Percentiles rank a stretch among this genome's conserved stretches.
Evolutionary conservation across 2,329 filamentous ascomycete genomes (phyloP).

Genomic region (Paramyrothecium roridum): DNA sequence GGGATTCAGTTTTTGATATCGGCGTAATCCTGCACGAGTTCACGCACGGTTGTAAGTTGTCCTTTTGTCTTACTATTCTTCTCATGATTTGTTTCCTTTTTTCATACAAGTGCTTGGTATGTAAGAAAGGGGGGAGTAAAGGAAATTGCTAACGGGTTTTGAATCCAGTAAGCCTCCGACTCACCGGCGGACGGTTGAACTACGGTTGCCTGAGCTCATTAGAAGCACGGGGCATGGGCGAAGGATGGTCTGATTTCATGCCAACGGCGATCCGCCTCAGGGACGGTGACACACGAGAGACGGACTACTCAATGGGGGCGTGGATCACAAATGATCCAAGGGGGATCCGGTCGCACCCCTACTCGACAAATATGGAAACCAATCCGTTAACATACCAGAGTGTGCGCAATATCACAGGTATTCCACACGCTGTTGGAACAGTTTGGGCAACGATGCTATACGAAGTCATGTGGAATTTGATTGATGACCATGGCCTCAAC

Average conservation of each 20-base stretch:
- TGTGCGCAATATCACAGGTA: conserved; percentile 28
- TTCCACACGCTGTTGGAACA: conserved; percentile 44
- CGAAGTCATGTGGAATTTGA: conserved; percentile 51
- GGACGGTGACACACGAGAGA: conserved; percentile 38
- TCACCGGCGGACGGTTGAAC: conserved; percentile 57
- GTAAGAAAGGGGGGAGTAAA: background rate
- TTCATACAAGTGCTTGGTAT: background rate
- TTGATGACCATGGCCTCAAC: conserved; percentile 47
- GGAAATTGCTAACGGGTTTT: conserved; percentile 9
- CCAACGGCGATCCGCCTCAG: conserved; percentile 48
- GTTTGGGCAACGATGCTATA: conserved; percentile 51
- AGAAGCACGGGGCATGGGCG: conserved; percentile 55
- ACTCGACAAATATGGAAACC: conserved; percentile 45
- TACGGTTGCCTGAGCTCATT: conserved; percentile 39
- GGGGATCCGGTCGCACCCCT: conserved; percentile 48
- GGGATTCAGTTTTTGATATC: conserved; percentile 57
- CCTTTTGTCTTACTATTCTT: background rate
- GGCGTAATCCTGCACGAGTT: conserved; percentile 60
- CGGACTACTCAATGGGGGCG: conserved; percentile 45
- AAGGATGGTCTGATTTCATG: conserved; percentile 57
- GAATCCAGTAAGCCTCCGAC: conserved; percentile 45
- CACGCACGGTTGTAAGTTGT: conserved; percentile 42
- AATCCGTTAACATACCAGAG: conserved; percentile 49
- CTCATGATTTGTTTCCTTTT: background rate
- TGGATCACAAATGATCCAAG: conserved; percentile 41